Base-by-base conservation (phyloP, 1,284 basidiomycete genomes). In the Rhodotorula sp. region DNA sequence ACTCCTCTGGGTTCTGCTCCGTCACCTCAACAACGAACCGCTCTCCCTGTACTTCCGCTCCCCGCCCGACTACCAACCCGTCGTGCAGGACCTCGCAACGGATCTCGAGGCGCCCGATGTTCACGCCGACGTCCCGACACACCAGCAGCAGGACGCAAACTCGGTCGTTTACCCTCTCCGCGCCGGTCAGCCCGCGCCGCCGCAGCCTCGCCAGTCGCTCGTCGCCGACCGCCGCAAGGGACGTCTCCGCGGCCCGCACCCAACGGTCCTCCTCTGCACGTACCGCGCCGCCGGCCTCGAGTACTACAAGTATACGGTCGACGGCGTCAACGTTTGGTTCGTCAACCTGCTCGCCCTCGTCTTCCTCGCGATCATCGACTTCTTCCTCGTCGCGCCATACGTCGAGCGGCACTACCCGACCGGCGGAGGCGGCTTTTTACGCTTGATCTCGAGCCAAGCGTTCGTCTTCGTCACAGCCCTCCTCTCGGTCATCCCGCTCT, bases 261-360 rank as follows among this genome's bases (percentile, higher is more conserved):
- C 79, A 65, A 97, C 90, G 0, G 92, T 99, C 20, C 83, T 99
- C 26, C 85, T 99, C 34, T 99, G 96, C 82, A 95, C 90, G 2
- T 99, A 99, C 81, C 87, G 88, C 50, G 96, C 96, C 1, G 85
- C 90, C 57, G 96, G 95, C 1, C 82, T 87, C 76, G 87, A 96
- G 80, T 99, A 97, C 82, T 98, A 94, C 89, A 99, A 99, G 84
- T 99, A 99, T 81, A 99, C 96, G 3, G 86, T 99, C 58, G 94
- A 95, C 31, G 96, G 96, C 34, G 94, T 99, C 76, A 99, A 99
- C 84, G 98, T 99, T 79, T 82, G 99, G 73, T 99, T 99, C 80
- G 87, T 99, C 83, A 97, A 99, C 82, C 89, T 98, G 64, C 81
- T 99, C 40, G 91, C 93, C 1, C 81, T 98, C 63, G 93, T 99